phyloP scores from a whole-genome alignment of 345 rosid species.

The Hibiscus tridactylites region DNA sequence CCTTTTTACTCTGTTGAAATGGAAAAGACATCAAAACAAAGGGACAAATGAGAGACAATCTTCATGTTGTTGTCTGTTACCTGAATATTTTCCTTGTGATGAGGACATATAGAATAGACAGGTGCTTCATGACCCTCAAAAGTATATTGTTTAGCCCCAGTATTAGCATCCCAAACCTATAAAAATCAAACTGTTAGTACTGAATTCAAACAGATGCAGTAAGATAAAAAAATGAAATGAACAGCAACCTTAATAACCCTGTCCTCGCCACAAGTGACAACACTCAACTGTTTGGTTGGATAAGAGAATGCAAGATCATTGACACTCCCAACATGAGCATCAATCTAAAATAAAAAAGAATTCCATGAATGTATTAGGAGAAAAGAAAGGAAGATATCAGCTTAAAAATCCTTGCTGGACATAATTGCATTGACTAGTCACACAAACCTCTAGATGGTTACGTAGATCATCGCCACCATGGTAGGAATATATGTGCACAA shows the following conservation, averaged over 20 bases:
- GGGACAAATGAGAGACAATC: background rate
- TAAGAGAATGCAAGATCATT: conserved; percentile 74
- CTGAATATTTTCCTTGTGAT: conserved; percentile 75
- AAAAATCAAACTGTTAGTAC: conserved; percentile 18
- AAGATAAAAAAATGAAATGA: background rate
- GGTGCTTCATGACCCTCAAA: conserved; percentile 91
- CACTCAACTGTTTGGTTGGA: conserved; percentile 57
- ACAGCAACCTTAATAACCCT: conserved; percentile 59
- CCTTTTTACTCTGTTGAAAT: background rate
- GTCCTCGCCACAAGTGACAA: conserved; percentile 85
- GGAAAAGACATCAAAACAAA: conserved; percentile 4
- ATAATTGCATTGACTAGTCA: background rate
- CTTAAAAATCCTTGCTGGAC: background rate
- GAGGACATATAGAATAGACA: conserved; percentile 76
- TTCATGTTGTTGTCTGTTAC: conserved; percentile 28
- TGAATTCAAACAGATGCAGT: background rate
- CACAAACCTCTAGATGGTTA: conserved; percentile 65
- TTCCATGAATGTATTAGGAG: background rate
- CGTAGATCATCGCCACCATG: conserved; percentile 56
- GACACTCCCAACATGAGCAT: conserved; percentile 85
- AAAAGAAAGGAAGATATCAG: background rate
- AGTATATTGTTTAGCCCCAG: conserved; percentile 40
- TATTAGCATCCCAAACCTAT: conserved; percentile 84
- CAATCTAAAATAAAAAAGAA: conserved; percentile 42
- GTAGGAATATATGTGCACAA: conserved; percentile 67